Percentiles rank a stretch among this genome's conserved stretches.
Evolutionary conservation across 352 stramenopile species (phyloP).

Genomic region (Elongisporangium undulatum): DNA sequence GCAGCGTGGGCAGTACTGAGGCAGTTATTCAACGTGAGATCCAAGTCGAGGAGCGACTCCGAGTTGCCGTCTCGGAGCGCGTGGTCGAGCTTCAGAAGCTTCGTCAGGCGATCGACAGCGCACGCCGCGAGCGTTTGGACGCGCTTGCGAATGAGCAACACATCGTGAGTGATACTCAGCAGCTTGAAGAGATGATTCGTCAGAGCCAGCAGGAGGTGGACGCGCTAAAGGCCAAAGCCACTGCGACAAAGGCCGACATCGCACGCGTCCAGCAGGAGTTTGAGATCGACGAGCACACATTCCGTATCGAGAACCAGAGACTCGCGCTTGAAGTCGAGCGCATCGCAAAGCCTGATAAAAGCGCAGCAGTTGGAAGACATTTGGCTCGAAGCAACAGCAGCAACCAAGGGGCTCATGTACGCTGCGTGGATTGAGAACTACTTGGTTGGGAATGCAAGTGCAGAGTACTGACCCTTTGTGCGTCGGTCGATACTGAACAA

Average conservation of each 20-base stretch:
- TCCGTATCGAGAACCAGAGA: conserved; percentile 41
- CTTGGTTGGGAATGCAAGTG: background rate
- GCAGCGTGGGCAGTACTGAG: background rate
- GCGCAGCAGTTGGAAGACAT: conserved; percentile 2
- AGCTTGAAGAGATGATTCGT: conserved; percentile 29
- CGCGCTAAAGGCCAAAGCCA: conserved; percentile 30
- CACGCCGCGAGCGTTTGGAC: conserved; percentile 33
- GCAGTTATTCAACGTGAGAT: conserved; percentile 31
- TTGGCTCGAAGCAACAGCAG: background rate
- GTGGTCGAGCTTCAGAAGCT: conserved; percentile 52
- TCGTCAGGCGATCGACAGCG: conserved; percentile 38
- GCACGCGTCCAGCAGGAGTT: conserved; percentile 32
- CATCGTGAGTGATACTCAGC: conserved; percentile 34
- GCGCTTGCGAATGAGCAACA: conserved; percentile 31
- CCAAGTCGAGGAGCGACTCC: conserved; percentile 76
- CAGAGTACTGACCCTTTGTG: background rate
- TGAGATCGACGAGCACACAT: conserved; percentile 40
- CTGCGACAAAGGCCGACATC: conserved; percentile 32
- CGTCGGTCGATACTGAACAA: background rate
- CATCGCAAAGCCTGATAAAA: conserved; percentile 35
- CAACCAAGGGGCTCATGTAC: background rate
- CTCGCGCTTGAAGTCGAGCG: conserved; percentile 44
- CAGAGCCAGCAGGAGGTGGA: conserved; percentile 32
- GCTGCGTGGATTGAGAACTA: background rate
- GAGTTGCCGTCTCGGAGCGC: conserved; percentile 33